Base-by-base conservation (phyloP, 78 protist genomes). In the Dictyostelium purpureum region DNA sequence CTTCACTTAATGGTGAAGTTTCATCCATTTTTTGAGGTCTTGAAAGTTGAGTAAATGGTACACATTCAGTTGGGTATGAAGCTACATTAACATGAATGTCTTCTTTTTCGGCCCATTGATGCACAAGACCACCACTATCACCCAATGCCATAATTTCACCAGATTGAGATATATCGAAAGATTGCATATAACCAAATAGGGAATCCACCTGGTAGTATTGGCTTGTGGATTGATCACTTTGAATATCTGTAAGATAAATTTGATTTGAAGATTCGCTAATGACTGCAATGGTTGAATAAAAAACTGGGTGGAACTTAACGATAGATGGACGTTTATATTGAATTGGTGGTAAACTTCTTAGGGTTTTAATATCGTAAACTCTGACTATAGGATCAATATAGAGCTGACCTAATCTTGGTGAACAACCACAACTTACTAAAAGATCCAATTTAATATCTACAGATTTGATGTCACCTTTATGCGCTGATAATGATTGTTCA, bases 61-160 rank as follows among this genome's bases (percentile, higher is more conserved):
- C 90, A 14, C 28, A 43, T 11, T 88, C 93, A 1, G 79, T 51
- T 45, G 82, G 87, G 19, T 45, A 77, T 6, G 79, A 51, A 67
- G 54, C 37, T 12, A 40, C 43, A 52, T 75, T 90, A 47, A 90
- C 89, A 19, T 45, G 71, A 37, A 73, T 47, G 21, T 90, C 75
- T 5, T 90, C 94, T 37, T 61, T 71, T 26, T 90, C 94, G 4
- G 89, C 47, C 94, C 94, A 90, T 37, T 76, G 88, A 75, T 75
- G 94, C 31, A 90, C 56, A 0, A 71, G 12, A 43, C 88, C 79
- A 21, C 79, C 76, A 6, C 54, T 21, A 51, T 93, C 96, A 31
- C 96, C 96, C 82, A 93, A 93, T n/a, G 90, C 90, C 87, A 93
- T 69, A 45, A 73, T 28, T 3, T 93, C 90, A 51, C 96, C 96